Percentiles rank a stretch among this genome's conserved stretches.
These are phyloP conservation scores for Gnomoniopsis smithogilvyi DNA, from an alignment of 2,329 filamentous ascomycete species.

Conservation along the genomic window DNA sequence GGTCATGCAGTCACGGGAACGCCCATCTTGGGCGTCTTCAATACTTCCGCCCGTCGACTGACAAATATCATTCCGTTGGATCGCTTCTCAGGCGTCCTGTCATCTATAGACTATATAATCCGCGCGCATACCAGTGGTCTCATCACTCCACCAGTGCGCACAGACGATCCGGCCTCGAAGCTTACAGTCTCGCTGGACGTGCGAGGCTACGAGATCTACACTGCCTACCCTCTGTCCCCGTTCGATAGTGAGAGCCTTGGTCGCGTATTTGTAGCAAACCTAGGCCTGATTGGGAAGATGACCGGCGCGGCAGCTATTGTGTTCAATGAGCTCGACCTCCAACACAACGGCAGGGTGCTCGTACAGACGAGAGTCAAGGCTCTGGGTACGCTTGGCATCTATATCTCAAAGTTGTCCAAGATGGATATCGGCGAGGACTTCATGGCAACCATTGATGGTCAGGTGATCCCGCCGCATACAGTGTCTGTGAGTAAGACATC, in stretches of 20 bases:
- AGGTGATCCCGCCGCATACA: constrained; percentile 63
- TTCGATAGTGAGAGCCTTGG: constrained; percentile 45
- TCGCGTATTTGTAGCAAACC: constrained; percentile 57
- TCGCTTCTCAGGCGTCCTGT: constrained; percentile 68
- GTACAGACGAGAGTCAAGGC: constrained; percentile 74
- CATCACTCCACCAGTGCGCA: constrained; percentile 51
- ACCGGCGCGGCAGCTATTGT: constrained; percentile 78
- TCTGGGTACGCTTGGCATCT: constrained; percentile 72
- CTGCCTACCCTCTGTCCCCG: constrained; percentile 63
- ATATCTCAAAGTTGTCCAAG: constrained; percentile 65
- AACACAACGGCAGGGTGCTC: constrained; percentile 57
- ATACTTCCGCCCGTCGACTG: constrained; percentile 61
- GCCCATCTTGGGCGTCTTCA: constrained; percentile 81
- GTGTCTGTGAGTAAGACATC: constrained; percentile 56
- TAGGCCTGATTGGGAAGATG: constrained; percentile 87
- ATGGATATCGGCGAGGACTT: constrained; percentile 63
- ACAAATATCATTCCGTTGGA: constrained; percentile 68
- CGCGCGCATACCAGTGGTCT: constrained; percentile 67
- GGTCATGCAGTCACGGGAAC: constrained; percentile 66
- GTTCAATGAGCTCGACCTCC: constrained; percentile 54
- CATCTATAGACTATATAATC: constrained; percentile 63
- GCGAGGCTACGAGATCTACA: constrained; percentile 77
- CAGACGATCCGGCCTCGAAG: constrained; percentile 43
- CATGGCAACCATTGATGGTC: constrained; percentile 71
- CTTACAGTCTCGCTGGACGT: constrained; percentile 61